Evolutionary conservation across 352 stramenopile genomes (phyloP).

Genomic region (Globisporangium uncinulatum): DNA sequence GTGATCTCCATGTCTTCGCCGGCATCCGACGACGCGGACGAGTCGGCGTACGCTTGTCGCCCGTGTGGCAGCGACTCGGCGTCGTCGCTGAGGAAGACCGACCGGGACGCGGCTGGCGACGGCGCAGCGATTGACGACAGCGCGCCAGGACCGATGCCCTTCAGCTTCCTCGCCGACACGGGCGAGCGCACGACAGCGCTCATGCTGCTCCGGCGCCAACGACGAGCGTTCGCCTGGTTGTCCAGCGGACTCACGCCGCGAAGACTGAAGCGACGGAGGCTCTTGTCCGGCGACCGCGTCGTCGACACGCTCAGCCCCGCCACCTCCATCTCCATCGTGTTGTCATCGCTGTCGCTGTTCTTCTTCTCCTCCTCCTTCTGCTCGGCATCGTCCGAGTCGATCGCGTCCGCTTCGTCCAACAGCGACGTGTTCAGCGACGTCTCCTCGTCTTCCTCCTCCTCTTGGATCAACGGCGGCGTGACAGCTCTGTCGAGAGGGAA

Average conservation of each 20-base stretch:
- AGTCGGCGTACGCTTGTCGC: constrained; percentile 59
- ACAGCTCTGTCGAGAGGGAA: constrained; percentile 52
- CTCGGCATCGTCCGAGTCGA: constrained; percentile 34
- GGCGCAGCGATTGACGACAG: constrained; percentile 3
- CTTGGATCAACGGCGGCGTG: constrained; percentile 12
- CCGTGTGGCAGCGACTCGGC: constrained; percentile 14
- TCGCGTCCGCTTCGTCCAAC: constrained; percentile 64
- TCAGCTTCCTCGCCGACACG: constrained; percentile 12
- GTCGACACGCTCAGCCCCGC: constrained; percentile 7
- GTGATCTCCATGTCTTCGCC: constrained; percentile 88
- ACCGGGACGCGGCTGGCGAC: constrained; percentile 18
- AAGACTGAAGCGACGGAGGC: constrained; percentile 52
- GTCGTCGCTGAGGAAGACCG: constrained; percentile 36
- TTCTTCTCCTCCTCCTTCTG: constrained; percentile 22
- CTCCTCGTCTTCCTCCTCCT: constrained; percentile 62
- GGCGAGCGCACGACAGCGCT: constrained; percentile 14
- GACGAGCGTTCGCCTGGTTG: constrained; percentile 56
- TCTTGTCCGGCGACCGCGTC: constrained; percentile 24
- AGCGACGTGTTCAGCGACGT: constrained; percentile 83
- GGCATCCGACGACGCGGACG: constrained; percentile 68
- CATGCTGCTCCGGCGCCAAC: constrained; percentile 38
- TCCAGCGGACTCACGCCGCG: constrained; percentile 77
- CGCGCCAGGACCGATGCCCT: constrained; percentile 11
- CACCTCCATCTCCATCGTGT: constrained; percentile 7
- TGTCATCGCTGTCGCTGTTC: constrained; percentile 1